Evolutionary conservation across 2,329 filamentous ascomycete genomes (phyloP), one percentile per base, ranked within the genome.

Genomic region (Trichoderma koningii): DNA sequence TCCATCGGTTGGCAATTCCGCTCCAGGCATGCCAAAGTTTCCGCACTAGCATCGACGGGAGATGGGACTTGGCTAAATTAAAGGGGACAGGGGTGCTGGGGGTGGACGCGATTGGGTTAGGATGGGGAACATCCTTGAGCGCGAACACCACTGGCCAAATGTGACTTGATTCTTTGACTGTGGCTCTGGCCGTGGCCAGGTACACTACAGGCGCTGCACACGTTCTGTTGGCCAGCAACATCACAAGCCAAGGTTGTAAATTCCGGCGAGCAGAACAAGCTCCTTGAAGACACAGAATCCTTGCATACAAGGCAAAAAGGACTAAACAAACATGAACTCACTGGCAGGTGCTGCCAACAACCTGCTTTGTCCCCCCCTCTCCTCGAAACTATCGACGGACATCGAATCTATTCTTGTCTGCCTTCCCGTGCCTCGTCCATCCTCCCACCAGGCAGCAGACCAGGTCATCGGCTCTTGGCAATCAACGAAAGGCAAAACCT

Each of bases 11-110:
- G 59, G 38, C 30, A 55, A 55, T 57, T 64, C 53, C 53, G 62
- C 62, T 55, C 53, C 56, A 63, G 38, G 42, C 41, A 63, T 55
- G 38, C 60, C 34, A 47, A 45, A 45, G 26, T 45, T 52, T 55
- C 62, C 45, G 53, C 62, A 64, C 62, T 64, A 64, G 53, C 53
- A 64, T 57, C 52, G 62, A 56, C 62, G 62, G 53, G 59, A 64
- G 52, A 55, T 63, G 61, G 60, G 42, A 47, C 52, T 50, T 63
- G 52, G 52, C 48, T 55, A 63, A 63, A 63, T 48, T 48, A 63
- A 63, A 55, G 52, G 60, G 41, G 51, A 56, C 61, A 55, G 48
- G 48, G 61, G 48, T 63, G 41, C 26, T 21, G 61, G 42, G 41
- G 19, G 21, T 34, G 50, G 50, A 28, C 19, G 50, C 50, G 50